phyloP scores from a whole-genome alignment of 352 stramenopile genomes.

The Phytophthora syringae region DNA sequence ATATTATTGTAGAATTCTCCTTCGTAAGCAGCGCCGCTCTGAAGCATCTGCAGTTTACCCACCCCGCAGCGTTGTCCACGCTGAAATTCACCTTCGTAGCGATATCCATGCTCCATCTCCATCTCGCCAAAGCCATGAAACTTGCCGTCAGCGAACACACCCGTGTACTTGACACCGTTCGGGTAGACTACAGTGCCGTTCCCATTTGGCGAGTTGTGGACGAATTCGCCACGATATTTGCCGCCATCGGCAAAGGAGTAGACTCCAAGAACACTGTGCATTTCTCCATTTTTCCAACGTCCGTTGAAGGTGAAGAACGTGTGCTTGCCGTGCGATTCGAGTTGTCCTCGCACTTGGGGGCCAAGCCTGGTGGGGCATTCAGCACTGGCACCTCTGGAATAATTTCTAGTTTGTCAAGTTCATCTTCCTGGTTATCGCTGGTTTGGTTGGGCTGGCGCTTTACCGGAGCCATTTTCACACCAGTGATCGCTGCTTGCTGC shows the following conservation, averaged over 20 bases:
- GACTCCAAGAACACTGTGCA: slow-evolving; percentile 66
- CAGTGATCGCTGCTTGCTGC: slow-evolving; percentile 16
- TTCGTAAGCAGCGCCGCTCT: slow-evolving; percentile 60
- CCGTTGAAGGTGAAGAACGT: slow-evolving; percentile 72
- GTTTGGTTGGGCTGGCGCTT: slow-evolving; percentile 28
- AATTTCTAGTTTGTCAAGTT: slow-evolving; percentile 56
- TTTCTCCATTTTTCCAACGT: slow-evolving; percentile 72
- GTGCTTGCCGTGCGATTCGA: slow-evolving; percentile 75
- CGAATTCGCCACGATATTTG: slow-evolving; percentile 71
- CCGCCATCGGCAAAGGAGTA: slow-evolving; percentile 77
- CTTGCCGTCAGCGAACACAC: slow-evolving; percentile 56
- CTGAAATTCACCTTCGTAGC: slow-evolving; percentile 71
- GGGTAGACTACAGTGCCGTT: slow-evolving; percentile 65
- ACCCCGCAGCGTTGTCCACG: slow-evolving; percentile 48
- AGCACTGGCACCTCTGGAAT: slow-evolving; percentile 47
- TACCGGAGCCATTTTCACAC: slow-evolving; percentile 21
- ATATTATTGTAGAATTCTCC: slow-evolving; percentile 74
- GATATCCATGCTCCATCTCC: slow-evolving; percentile 52
- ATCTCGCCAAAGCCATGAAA: slow-evolving; percentile 74
- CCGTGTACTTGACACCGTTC: slow-evolving; percentile 76
- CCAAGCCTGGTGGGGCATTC: slow-evolving; percentile 58
- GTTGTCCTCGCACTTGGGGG: slow-evolving; percentile 62
- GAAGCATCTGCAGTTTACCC: slow-evolving; percentile 51
- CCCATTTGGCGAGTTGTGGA: slow-evolving; percentile 45
- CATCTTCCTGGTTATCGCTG: slow-evolving; percentile 45